Evolutionary conservation across 2,329 filamentous ascomycete genomes (phyloP), one percentile per base, ranked within the genome.

Genomic region (Ophiosphaerella herpotricha): DNA sequence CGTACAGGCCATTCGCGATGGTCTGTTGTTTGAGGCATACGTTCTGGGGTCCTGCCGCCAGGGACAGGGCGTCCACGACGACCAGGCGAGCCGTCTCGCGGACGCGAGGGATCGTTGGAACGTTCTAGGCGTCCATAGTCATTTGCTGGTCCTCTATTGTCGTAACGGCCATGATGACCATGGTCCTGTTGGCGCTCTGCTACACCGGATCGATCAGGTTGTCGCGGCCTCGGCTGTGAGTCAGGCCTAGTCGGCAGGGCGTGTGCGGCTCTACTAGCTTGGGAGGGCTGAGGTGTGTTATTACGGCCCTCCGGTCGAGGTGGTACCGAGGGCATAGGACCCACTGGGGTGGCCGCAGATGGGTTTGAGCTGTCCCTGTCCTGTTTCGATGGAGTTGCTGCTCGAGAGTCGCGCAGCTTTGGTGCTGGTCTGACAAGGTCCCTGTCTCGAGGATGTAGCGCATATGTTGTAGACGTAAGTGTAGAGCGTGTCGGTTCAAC

Each of bases 241-340:
- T 86, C 83, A 13, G 84, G 84, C 46, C 83, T 78, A 46, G 73
- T 84, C 1, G 85, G 85, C 6, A 87, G 72, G 13, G 70, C 70
- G 55, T 77, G 77, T 24, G 72, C 61, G 39, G 60, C 51, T 48
- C 70, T 67, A 21, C 61, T 57, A 36, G 56, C 48, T 34, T 60
- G 53, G 21, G 62, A 45, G n/a, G 55, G 48, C 41, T 73, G 71
- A 16, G 58, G 52, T 24, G 64, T 57, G 49, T 68, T 64, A 50
- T 68, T 64, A 18, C 67, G 68, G 21, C 59, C 61, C 23, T 76
- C 70, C 24, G 68, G 66, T 32, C 71, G 67, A 33, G 54, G 54
- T 16, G 70, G 67, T 29, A 65, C 55, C 26, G 61, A 53, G 2
- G 57, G 55, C 16, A 54, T 26, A 48, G 29, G 44, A 36, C n/a